A percentile compares a stretch with the other conserved stretches of the same genome.
These are phyloP conservation scores for Magnolia officinalis DNA, from an alignment of 164 flowering plant genomes.

Conservation along the genomic window DNA sequence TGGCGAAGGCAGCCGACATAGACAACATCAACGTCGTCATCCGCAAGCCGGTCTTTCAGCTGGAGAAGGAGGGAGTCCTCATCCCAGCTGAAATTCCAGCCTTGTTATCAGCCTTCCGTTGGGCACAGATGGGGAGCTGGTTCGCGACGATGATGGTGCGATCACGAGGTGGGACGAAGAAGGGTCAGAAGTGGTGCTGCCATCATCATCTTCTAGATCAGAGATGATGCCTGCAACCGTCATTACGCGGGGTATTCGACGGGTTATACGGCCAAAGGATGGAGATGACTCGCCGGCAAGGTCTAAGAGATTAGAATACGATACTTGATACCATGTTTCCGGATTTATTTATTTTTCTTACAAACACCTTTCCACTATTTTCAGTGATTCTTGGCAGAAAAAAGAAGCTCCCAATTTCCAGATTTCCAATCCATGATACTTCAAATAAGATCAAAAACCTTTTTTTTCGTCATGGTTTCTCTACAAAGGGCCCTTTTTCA, in stretches of 20 bases:
- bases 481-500: neutral
- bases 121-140: constrained; percentile 58
- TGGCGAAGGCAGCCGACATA: constrained; percentile 66
- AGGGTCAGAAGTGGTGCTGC: constrained; percentile 39
- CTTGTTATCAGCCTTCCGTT: constrained; percentile 31
- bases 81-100: constrained; percentile 66
- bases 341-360: neutral
- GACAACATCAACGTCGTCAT: constrained; percentile 54
- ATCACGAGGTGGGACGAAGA: constrained; percentile 41
- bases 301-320: constrained; percentile 65
- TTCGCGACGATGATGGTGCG: constrained; percentile 61
- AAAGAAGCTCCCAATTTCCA: neutral
- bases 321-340: constrained; percentile 47
- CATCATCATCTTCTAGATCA: constrained; percentile 47
- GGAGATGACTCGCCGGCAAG: constrained; percentile 50
- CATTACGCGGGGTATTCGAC: constrained; percentile 54
- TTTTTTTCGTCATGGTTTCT: neutral
- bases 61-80: constrained; percentile 57
- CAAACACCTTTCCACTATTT: neutral
- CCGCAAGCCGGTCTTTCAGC: constrained; percentile 55
- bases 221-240: constrained; percentile 55
- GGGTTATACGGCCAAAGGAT: constrained; percentile 43
- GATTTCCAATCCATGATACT: neutral
- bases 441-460: neutral
- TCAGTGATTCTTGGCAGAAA: neutral